phyloP scores from a whole-genome alignment of 176 grass and related monocot species.

The Triticum timopheevii region DNA sequence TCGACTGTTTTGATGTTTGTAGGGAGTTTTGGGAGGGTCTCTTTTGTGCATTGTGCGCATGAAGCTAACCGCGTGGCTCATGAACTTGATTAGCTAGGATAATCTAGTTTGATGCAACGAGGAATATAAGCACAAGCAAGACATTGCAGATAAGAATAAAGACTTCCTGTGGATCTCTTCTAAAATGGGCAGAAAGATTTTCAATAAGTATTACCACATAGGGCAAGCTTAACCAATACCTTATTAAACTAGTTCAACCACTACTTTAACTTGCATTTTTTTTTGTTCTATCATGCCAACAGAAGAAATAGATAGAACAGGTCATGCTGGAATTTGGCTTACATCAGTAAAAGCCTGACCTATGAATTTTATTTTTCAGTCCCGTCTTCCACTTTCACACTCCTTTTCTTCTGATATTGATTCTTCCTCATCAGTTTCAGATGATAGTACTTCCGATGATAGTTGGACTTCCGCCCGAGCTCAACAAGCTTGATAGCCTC shows the following conservation, averaged over 20 bases:
- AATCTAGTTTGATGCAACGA: background rate
- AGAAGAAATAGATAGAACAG: too few species aligned
- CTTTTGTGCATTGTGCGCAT: too few species aligned
- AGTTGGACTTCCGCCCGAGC: conserved; percentile 1
- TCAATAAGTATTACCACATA: background rate
- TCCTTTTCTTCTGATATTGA: conserved; percentile 2
- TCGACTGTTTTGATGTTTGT: too few species aligned
- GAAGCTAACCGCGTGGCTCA: too few species aligned
- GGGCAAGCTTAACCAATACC: background rate
- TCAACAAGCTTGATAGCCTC: conserved; percentile 49
- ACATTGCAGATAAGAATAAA: background rate
- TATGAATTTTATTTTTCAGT: conserved; percentile 5
- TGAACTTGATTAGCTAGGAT: too few species aligned
- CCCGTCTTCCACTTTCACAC: background rate
- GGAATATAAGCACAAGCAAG: background rate
- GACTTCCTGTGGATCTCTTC: background rate
- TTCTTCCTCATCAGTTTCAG: background rate
- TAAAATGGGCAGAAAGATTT: background rate
- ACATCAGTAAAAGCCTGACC: background rate
- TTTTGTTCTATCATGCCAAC: background rate
- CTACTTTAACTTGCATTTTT: background rate
- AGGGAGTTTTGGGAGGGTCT: too few species aligned
- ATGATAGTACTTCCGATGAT: conserved; percentile 1
- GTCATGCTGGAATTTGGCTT: background rate
- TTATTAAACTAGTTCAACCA: conserved; percentile 1